Percentiles rank a stretch among this genome's conserved stretches.
phyloP scores from a whole-genome alignment of 805 yeast species.

The Suhomyces sp. region DNA sequence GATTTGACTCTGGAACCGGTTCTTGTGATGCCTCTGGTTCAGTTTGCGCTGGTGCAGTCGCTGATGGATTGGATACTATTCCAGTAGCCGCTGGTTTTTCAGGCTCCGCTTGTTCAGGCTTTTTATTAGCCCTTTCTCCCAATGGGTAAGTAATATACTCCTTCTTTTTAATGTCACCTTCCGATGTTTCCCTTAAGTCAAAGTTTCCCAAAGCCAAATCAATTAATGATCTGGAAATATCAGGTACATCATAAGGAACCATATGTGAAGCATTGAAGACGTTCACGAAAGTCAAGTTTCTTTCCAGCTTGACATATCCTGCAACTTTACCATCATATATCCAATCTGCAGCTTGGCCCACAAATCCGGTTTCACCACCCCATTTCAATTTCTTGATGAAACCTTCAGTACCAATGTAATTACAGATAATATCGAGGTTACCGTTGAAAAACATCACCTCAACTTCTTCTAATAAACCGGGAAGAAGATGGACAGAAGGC shows the following conservation, averaged over 20 bases:
- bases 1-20: neutral
- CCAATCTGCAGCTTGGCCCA: constrained; percentile 45
- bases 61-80: neutral
- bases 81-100: neutral
- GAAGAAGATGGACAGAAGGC: constrained; percentile 68
- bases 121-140: constrained; percentile 19
- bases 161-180: constrained; percentile 15
- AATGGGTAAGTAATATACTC: constrained; percentile 30
- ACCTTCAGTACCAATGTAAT: constrained; percentile 70
- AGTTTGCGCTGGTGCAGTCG: neutral
- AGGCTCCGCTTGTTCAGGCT: constrained; percentile 1
- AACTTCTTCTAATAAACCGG: constrained; percentile 55
- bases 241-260: constrained; percentile 86
- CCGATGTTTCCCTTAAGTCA: constrained; percentile 19
- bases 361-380: constrained; percentile 55
- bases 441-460: constrained; percentile 82
- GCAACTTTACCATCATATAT: constrained; percentile 37
- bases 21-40: neutral
- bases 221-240: constrained; percentile 65
- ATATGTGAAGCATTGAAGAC: constrained; percentile 83
- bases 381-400: constrained; percentile 63
- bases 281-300: constrained; percentile 74
- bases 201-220: constrained; percentile 46
- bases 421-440: constrained; percentile 85
- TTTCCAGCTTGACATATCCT: constrained; percentile 47